Base-by-base conservation (phyloP, 257 asterid genomes). In the Solanum gracilifrons region DNA sequence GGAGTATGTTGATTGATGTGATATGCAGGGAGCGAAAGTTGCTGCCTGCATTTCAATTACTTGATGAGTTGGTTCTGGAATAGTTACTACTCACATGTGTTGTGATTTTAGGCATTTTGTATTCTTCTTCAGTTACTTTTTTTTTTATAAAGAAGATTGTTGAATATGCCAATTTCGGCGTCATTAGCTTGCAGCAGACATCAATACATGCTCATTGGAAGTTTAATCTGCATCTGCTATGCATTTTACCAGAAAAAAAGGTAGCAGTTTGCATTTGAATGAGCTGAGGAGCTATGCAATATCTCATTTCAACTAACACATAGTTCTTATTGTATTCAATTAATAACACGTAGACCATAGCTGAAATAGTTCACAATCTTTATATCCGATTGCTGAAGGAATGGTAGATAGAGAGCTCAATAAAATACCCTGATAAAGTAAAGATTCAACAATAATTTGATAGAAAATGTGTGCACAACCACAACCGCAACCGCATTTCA, bases 21-120 rank as follows among this genome's bases (percentile, higher is more conserved):
- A 88, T 90, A 76, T 93, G 93, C 83, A 90, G 98, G 86, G 99
- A 95, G 82, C 91, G 99, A 86, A 95, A 93, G 92, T 90, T 97
- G n/a, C 90, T 96, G 92, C 94, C 98, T 75, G 93, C 90, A 15
- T 95, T 97, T 91, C 87, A 91, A 86, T 92, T 95, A 58, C 93
- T 97, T 76, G 97, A 97, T 91, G 83, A 91, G 87, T 91, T 96
- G 83, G 83, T 87, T 79, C 55, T 84, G 88, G 21, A 68, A 29
- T 80, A 80, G 85, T 46, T 80, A 37, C 20, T 36, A 29, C 75
- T 27, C 1, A 46, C 27, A 16, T 46, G 89, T 87, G 9, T 15
- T 27, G 43, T 87, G 71, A 86, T 18, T 84, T 21, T 84, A 32
- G 64, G 13, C 69, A 29, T 73, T 72, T 18, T 51, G 39, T 86